phyloP scores from a whole-genome alignment of 75 land plant species.

The Larix kaempferi region DNA sequence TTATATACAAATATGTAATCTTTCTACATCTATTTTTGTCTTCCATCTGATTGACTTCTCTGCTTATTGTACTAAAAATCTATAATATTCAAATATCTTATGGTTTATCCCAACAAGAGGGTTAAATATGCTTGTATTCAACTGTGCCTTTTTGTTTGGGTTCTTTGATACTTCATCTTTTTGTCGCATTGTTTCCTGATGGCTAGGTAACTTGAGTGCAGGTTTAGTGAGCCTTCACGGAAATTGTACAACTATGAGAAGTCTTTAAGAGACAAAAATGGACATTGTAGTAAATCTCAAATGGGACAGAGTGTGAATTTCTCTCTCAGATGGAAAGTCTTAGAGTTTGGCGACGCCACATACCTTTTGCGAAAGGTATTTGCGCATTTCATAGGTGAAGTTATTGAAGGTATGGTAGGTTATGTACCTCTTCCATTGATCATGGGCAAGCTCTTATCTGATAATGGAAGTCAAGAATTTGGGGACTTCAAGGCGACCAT shows the following conservation, averaged over 20 bases:
- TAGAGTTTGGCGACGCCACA: slow-evolving; percentile 29
- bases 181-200: not conserved
- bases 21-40: not conserved
- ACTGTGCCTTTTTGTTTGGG: not conserved
- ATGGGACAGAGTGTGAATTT: slow-evolving; percentile 3
- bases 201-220: slow-evolving; percentile 16
- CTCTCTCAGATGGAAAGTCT: slow-evolving; percentile 32
- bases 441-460: slow-evolving; percentile 84
- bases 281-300: not conserved
- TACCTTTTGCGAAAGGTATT: slow-evolving; percentile 57
- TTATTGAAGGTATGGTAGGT: slow-evolving; percentile 95
- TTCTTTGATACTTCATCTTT: not conserved
- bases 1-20: not conserved
- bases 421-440: slow-evolving; percentile 72
- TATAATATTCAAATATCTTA: not conserved
- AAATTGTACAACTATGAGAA: slow-evolving; percentile 20
- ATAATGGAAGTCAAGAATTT: slow-evolving; percentile 87
- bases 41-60: not conserved
- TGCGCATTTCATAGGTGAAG: slow-evolving; percentile 72
- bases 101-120: not conserved
- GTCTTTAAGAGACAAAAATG: slow-evolving; percentile 7
- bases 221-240: slow-evolving; percentile 65
- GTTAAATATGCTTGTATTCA: not conserved
- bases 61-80: not conserved
- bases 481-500: slow-evolving; percentile 92